phyloP scores from a whole-genome alignment of 1,284 basidiomycete species.

The Porodaedalea pini region DNA sequence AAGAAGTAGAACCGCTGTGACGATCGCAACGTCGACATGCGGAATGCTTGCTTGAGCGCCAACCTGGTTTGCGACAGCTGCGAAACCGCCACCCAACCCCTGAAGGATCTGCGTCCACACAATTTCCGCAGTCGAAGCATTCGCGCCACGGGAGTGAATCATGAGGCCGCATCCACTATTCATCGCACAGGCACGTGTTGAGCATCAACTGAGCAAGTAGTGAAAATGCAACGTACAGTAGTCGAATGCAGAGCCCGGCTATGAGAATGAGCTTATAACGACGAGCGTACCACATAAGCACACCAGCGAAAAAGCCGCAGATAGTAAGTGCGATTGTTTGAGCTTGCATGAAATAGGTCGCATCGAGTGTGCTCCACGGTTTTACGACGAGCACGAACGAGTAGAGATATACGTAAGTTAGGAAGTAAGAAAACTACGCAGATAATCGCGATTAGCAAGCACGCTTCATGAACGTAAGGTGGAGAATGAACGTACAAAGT shows the following conservation, averaged over 20 bases:
- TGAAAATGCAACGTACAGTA: conserved; percentile 34
- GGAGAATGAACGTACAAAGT: conserved; percentile 47
- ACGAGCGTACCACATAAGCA: conserved; percentile 49
- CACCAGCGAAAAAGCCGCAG: conserved; percentile 60
- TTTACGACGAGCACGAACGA: conserved; percentile 61
- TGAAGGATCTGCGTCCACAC: conserved; percentile 75
- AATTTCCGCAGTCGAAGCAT: conserved; percentile 55
- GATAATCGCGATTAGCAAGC: background rate
- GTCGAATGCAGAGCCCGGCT: conserved; percentile 61
- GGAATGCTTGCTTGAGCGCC: conserved; percentile 76
- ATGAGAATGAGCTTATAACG: conserved; percentile 64
- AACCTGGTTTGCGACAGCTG: conserved; percentile 66
- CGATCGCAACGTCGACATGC: conserved; percentile 75
- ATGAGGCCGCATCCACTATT: conserved; percentile 64
- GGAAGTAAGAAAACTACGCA: conserved; percentile 55
- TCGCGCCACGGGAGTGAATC: conserved; percentile 66
- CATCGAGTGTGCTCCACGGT: conserved; percentile 50
- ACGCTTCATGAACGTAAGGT: background rate
- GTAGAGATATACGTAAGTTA: conserved; percentile 57
- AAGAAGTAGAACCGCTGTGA: conserved; percentile 78
- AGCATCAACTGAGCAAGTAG: background rate
- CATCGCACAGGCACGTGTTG: background rate
- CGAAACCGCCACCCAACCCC: conserved; percentile 77
- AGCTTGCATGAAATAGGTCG: conserved; percentile 52
- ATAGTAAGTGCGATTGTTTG: conserved; percentile 62